Conservation (phyloP, 192 early-diverging fungal species). For the Umbelopsis isabellina region DNA sequence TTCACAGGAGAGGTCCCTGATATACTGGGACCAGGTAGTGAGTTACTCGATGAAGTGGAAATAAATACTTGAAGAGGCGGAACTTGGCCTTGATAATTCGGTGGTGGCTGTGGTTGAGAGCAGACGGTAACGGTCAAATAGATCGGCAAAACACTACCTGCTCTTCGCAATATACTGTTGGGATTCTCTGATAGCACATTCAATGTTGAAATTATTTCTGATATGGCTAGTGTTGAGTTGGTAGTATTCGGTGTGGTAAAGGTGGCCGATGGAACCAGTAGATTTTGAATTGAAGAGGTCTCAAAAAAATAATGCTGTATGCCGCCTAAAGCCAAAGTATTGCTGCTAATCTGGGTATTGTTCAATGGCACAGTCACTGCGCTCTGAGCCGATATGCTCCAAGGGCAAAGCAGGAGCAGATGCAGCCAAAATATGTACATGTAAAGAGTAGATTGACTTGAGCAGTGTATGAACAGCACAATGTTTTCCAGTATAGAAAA, state of each 20-base stretch:
- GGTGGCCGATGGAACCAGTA: not conserved
- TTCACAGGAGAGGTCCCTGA: slow-evolving; percentile 12
- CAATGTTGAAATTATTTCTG: too few species aligned
- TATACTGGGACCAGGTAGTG: slow-evolving; percentile 32
- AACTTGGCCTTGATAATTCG: slow-evolving; percentile 15
- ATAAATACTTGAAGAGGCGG: slow-evolving; percentile 35
- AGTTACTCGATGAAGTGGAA: slow-evolving; percentile 21
- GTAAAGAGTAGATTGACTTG: not conserved
- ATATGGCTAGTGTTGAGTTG: too few species aligned
- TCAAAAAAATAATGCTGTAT: slow-evolving; percentile 20
- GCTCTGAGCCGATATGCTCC: not conserved
- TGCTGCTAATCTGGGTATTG: slow-evolving; percentile 4
- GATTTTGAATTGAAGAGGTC: not conserved
- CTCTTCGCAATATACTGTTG: not conserved
- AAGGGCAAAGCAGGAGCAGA: not conserved
- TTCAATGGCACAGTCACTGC: not conserved
- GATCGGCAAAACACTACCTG: slow-evolving; percentile 5
- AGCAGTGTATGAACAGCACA: not conserved
- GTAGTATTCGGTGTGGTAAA: not conserved
- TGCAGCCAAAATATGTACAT: slow-evolving; percentile 6
- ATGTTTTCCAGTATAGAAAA: not conserved
- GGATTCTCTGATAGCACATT: not conserved
- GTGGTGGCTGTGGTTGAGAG: slow-evolving; percentile 29
- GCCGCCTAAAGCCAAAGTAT: not conserved
- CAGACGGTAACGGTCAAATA: slow-evolving; percentile 38